Conservation (phyloP, 1,284 basidiomycete species). For the Peniophora sp. region DNA sequence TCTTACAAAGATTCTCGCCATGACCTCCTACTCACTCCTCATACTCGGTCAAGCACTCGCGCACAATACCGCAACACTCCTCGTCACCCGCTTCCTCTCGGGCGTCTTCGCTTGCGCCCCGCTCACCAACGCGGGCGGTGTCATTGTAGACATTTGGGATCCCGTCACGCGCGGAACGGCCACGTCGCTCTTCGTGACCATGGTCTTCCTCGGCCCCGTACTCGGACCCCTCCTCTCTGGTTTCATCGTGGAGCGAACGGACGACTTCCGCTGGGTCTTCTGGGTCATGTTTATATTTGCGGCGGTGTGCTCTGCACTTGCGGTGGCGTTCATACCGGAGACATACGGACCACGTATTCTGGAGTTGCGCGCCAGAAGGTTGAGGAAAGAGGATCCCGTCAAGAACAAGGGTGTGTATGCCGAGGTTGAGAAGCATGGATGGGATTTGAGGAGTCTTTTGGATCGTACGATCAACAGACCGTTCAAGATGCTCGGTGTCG, state of each 20-base stretch:
- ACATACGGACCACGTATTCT: constrained; percentile 47
- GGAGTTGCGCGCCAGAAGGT: constrained; percentile 29
- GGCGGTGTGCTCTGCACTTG: constrained; percentile 31
- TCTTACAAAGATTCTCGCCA: constrained; percentile 19
- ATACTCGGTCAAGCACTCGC: constrained; percentile 60
- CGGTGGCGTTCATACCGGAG: constrained; percentile 37
- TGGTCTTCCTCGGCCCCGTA: constrained; percentile 60
- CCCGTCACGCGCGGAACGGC: constrained; percentile 50
- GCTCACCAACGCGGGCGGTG: constrained; percentile 54
- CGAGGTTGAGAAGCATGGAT: constrained; percentile 57
- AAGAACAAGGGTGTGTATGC: constrained; percentile 40
- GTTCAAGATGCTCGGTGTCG: constrained; percentile 56
- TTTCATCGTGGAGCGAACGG: constrained; percentile 24
- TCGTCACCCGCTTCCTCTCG: constrained; percentile 57
- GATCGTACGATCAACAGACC: constrained; percentile 53
- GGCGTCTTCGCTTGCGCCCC: constrained; percentile 67
- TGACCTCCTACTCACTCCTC: constrained; percentile 48
- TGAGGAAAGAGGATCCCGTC: constrained; percentile 40
- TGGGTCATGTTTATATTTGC: constrained; percentile 51
- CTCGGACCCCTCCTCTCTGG: constrained; percentile 51
- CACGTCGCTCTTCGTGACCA: constrained; percentile 52
- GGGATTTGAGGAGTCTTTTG: constrained; percentile 41
- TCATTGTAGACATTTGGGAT: constrained; percentile 63
- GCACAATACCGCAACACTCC: constrained; percentile 52
- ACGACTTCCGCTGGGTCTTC: constrained; percentile 5